Conservation (phyloP, 495 filamentous ascomycete genomes). For the Lophiotrema nucula region DNA sequence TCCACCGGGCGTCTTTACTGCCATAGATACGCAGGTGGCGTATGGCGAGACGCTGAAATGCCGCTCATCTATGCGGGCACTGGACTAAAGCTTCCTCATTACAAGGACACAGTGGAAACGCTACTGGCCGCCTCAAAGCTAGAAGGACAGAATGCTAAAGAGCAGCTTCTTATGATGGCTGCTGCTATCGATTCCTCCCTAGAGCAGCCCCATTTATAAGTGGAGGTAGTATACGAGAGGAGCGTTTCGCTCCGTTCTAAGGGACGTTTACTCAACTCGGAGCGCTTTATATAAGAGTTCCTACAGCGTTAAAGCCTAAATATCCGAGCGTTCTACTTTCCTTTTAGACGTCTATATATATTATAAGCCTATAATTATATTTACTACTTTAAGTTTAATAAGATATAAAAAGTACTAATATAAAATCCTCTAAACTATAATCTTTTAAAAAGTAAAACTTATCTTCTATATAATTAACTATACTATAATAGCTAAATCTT, state of each 20-base stretch:
- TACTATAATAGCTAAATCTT: constrained; percentile 4
- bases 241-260: not conserved
- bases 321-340: not conserved
- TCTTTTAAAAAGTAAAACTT: constrained; percentile 2
- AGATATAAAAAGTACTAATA: not conserved
- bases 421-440: not conserved
- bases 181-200: not conserved
- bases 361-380: constrained; percentile 3
- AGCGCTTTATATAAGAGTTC: constrained; percentile 5
- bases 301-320: constrained; percentile 7
- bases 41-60: too few species aligned
- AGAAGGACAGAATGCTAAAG: constrained; percentile 7
- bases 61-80: constrained; percentile 2
- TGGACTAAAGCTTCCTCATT: not conserved
- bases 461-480: constrained; percentile 11
- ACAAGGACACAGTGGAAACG: constrained; percentile 2
- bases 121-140: constrained; percentile 7
- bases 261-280: constrained; percentile 1
- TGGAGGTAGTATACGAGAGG: not conserved
- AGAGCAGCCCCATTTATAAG: constrained; percentile 4
- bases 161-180: constrained; percentile 4
- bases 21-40: too few species aligned
- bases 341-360: constrained; percentile 2
- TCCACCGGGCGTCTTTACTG: too few species aligned
- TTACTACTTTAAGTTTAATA: constrained; percentile 4